phyloP scores from a whole-genome alignment of 768 basidiomycete genomes.

The Leccinum sublutescens region DNA sequence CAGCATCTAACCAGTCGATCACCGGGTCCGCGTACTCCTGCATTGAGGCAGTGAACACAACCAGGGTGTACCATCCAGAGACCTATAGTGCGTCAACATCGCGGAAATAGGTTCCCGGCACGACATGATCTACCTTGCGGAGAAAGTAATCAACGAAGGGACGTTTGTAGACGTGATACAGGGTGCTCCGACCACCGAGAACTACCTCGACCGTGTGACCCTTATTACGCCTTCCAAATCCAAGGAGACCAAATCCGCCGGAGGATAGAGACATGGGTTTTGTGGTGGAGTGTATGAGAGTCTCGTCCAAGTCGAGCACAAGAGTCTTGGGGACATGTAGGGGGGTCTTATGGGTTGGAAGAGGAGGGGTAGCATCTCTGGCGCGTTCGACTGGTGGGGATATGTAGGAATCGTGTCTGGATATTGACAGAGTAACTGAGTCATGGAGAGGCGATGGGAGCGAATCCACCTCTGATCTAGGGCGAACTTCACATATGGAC shows the following conservation, averaged over 20 bases:
- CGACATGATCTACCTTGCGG: conserved; percentile 60
- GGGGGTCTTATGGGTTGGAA: conserved; percentile 54
- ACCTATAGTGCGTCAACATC: conserved; percentile 54
- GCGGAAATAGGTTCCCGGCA: neutral
- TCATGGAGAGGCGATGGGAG: conserved; percentile 21
- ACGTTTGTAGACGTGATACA: conserved; percentile 98
- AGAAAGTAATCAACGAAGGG: conserved; percentile 96
- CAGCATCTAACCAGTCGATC: conserved; percentile 98
- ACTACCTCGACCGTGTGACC: conserved; percentile 92
- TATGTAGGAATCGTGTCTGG: conserved; percentile 10
- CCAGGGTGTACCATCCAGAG: conserved; percentile 96
- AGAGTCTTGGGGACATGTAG: conserved; percentile 90
- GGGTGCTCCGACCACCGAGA: conserved; percentile 79
- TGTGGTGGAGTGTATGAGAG: conserved; percentile 95
- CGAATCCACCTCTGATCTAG: conserved; percentile 13
- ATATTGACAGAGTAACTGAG: conserved; percentile 10
- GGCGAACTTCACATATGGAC: conserved; percentile 7
- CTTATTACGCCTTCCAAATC: conserved; percentile 57
- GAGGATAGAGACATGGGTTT: conserved; percentile 56
- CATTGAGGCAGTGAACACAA: conserved; percentile 99
- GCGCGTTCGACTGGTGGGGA: conserved; percentile 28
- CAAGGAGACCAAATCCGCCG: conserved; percentile 60
- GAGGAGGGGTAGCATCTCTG: conserved; percentile 51
- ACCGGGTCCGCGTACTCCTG: conserved; percentile 99
- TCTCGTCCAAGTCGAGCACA: conserved; percentile 97